phyloP scores from a whole-genome alignment of 1,284 basidiomycete species.

The Sparassis latifolia region DNA sequence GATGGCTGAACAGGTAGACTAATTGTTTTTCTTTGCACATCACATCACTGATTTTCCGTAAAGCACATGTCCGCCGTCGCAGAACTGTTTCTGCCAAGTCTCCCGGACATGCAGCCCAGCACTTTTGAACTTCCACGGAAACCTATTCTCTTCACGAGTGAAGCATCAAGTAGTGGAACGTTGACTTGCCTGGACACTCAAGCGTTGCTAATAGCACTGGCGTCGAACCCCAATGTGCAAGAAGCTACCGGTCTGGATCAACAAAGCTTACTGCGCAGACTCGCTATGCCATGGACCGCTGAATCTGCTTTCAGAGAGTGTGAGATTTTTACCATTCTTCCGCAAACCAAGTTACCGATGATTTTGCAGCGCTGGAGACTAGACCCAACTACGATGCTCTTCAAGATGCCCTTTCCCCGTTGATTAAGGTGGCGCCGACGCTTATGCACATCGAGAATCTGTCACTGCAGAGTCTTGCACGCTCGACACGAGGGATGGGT shows the following conservation, averaged over 20 bases:
- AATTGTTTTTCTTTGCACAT: background rate
- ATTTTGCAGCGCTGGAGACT: constrained; percentile 48
- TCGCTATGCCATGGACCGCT: constrained; percentile 64
- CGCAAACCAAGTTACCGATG: background rate
- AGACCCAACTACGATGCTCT: constrained; percentile 51
- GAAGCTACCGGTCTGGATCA: constrained; percentile 59
- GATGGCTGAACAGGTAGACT: constrained; percentile 50
- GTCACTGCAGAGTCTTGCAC: constrained; percentile 72
- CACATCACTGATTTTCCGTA: background rate
- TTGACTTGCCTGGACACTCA: constrained; percentile 46
- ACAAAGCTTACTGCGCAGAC: constrained; percentile 43
- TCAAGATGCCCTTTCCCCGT: constrained; percentile 60
- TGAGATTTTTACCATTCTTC: constrained; percentile 33
- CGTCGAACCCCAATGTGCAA: constrained; percentile 46
- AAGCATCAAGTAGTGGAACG: constrained; percentile 17
- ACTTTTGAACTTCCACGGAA: constrained; percentile 30
- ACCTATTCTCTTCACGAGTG: constrained; percentile 28
- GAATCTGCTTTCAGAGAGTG: constrained; percentile 72
- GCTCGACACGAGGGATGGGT: constrained; percentile 71
- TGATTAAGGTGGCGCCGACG: constrained; percentile 73
- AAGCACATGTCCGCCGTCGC: constrained; percentile 15
- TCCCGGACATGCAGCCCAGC: constrained; percentile 25
- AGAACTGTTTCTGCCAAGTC: constrained; percentile 10
- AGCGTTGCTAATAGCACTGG: constrained; percentile 47
- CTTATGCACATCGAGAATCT: constrained; percentile 87